Base-by-base conservation (phyloP, 2,329 filamentous ascomycete genomes). In the Parastagonospora nodorum region DNA sequence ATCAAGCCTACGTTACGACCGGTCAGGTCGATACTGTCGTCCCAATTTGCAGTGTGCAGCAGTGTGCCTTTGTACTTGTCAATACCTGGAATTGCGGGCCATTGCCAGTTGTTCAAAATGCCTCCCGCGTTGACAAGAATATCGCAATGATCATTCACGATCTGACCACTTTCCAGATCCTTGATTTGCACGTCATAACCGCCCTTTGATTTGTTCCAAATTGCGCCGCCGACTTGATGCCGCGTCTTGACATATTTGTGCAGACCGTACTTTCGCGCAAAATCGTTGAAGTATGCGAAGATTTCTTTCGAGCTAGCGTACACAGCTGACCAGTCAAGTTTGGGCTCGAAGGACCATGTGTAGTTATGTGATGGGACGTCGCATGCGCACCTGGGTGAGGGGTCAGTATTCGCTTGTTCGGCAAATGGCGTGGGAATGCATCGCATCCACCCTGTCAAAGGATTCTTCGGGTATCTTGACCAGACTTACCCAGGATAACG, bases 41-140 rank as follows among this genome's bases (percentile, higher is more conserved):
- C 77, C 82, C 82, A 87, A 32, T 77, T 74, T 1, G 84, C 79
- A 0, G 81, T 81, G 61, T 87, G 84, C 37, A 84, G 74, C 4
- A 84, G 66, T 7, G 69, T 62, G 8, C 83, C 84, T 44, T 76
- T 67, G 69, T 84, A 87, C n/a, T 69, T 71, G 2, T 77, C 57
- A 0, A 81, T 53, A 0, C 83, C 84, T 0, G 78, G 75, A 16
- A 85, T 77, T 14, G 77, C 74, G 1, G 83, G 83, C 75, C 78
- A 81, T 44, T 75, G 72, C 69, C 76, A 81, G 53, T 78, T 78
- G 58, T 82, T 82, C 31, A 83, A 66, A 15, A 82, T 75, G 10
- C 81, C 80, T 5, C 70, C 67, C 12, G 74, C 79, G 53, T 81
- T 81, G 35, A 82, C 61, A 6, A 83, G 66, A 15, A 80, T 71